Conservation (phyloP, 2,329 filamentous ascomycete species). For the Endocalyx cinctus region DNA sequence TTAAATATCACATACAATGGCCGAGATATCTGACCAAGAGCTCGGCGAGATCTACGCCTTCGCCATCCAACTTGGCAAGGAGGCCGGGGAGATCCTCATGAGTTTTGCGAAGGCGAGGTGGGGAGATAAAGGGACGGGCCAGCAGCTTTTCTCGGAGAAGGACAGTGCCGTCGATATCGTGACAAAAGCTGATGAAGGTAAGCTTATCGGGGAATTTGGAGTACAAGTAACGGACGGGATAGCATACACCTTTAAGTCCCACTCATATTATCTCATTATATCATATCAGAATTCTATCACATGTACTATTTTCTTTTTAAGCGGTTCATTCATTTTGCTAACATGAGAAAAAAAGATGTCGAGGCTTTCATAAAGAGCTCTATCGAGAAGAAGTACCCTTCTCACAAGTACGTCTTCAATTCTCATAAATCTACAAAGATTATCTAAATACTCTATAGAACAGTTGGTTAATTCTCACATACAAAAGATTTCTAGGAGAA, state of each 20-base stretch:
- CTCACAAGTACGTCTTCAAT: slow-evolving; percentile 59
- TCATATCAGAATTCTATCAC: too few relatives aligned
- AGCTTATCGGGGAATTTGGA: too few relatives aligned
- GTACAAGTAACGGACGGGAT: too few relatives aligned
- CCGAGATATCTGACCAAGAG: slow-evolving; percentile 36
- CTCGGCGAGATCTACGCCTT: slow-evolving; percentile 65
- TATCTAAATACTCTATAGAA: too few relatives aligned
- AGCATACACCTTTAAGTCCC: too few relatives aligned
- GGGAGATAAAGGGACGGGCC: slow-evolving; percentile 27
- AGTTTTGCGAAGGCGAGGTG: slow-evolving; percentile 56
- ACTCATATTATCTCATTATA: too few relatives aligned
- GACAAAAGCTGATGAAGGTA: slow-evolving; percentile 70
- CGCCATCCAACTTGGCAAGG: slow-evolving; percentile 64
- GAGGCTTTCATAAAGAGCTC: slow-evolving; percentile 63
- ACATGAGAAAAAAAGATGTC: too few relatives aligned
- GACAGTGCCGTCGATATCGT: slow-evolving; percentile 74
- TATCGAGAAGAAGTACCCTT: slow-evolving; percentile 57
- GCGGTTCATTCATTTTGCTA: too few relatives aligned
- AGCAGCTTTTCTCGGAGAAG: slow-evolving; percentile 55
- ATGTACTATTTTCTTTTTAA: too few relatives aligned
- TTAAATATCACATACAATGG: too few relatives aligned
- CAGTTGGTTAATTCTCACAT: neutral
- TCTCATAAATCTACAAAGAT: too few relatives aligned
- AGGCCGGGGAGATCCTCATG: slow-evolving; percentile 64
- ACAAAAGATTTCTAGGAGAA: slow-evolving; percentile 66